Evolutionary conservation across 768 basidiomycete genomes (phyloP).

Genomic region (Boletus rex-veris): DNA sequence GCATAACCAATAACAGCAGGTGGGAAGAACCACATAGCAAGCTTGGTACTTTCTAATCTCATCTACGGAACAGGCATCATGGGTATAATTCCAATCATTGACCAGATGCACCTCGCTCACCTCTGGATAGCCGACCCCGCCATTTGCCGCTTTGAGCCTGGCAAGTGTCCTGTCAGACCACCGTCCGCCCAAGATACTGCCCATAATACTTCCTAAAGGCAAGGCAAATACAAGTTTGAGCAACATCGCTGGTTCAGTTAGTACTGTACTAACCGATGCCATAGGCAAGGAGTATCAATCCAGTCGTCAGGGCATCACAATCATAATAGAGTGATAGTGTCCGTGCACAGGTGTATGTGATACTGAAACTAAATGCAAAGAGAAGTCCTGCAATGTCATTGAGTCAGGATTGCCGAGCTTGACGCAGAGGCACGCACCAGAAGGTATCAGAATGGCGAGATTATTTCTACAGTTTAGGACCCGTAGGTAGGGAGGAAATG

Average conservation of each 20-base stretch:
- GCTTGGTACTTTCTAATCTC: constrained; percentile 64
- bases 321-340: constrained; percentile 63
- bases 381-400: constrained; percentile 47
- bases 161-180: constrained; percentile 53
- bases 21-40: constrained; percentile 52
- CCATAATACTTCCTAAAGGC: constrained; percentile 42
- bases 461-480: constrained; percentile 68
- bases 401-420: background rate
- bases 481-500: constrained; percentile 56
- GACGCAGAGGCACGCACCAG: constrained; percentile 22
- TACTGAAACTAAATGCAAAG: constrained; percentile 67
- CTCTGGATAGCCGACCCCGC: constrained; percentile 59
- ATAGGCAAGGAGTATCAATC: constrained; percentile 72
- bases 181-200: constrained; percentile 58
- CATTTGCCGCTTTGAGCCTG: constrained; percentile 45
- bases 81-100: background rate
- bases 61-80: constrained; percentile 41
- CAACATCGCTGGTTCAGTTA: background rate
- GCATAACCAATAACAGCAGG: constrained; percentile 65
- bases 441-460: constrained; percentile 46
- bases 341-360: constrained; percentile 72
- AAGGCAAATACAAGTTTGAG: background rate
- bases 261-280: constrained; percentile 51
- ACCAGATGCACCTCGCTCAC: constrained; percentile 32
- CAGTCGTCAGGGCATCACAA: constrained; percentile 70